Conservation (phyloP, 805 yeast genomes). For the Isabelozyma pseudorhagii region DNA sequence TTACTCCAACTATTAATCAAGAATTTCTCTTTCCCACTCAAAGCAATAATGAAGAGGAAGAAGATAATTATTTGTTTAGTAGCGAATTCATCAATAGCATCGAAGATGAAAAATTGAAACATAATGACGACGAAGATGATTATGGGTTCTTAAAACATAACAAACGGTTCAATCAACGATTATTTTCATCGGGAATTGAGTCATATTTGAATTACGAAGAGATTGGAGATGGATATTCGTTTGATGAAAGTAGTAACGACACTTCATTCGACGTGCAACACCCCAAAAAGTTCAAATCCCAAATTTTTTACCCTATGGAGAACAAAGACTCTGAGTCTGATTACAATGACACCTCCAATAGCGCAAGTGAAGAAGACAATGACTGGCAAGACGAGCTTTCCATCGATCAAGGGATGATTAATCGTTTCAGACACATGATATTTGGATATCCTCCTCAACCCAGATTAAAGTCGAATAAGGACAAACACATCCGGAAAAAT, state of each 20-base stretch:
- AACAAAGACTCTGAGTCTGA: background rate
- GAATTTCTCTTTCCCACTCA: background rate
- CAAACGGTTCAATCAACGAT: conserved; percentile 19
- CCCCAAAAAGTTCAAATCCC: conserved; percentile 35
- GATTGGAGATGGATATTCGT: conserved; percentile 12
- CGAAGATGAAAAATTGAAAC: conserved; percentile 1
- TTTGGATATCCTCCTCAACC: conserved; percentile 16
- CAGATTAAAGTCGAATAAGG: background rate
- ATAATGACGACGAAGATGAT: conserved; percentile 20
- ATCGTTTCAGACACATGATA: conserved; percentile 32
- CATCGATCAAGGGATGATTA: conserved; percentile 11
- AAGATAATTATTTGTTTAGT: conserved; percentile 2
- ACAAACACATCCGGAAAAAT: conserved; percentile 8
- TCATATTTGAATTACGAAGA: conserved; percentile 21
- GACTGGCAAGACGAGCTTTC: conserved; percentile 2
- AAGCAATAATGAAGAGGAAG: background rate
- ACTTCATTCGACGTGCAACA: conserved; percentile 7
- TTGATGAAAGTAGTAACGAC: conserved; percentile 4
- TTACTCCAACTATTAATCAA: background rate
- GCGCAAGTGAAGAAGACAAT: conserved; percentile 3
- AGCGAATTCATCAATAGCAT: conserved; percentile 1
- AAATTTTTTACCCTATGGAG: conserved; percentile 19
- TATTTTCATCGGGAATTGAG: conserved; percentile 25
- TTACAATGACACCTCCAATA: background rate
- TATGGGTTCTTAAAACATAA: conserved; percentile 28